These are phyloP conservation scores for Rhynchosporium graminicola DNA, from an alignment of 2,329 filamentous ascomycete genomes.

Conservation along the genomic window DNA sequence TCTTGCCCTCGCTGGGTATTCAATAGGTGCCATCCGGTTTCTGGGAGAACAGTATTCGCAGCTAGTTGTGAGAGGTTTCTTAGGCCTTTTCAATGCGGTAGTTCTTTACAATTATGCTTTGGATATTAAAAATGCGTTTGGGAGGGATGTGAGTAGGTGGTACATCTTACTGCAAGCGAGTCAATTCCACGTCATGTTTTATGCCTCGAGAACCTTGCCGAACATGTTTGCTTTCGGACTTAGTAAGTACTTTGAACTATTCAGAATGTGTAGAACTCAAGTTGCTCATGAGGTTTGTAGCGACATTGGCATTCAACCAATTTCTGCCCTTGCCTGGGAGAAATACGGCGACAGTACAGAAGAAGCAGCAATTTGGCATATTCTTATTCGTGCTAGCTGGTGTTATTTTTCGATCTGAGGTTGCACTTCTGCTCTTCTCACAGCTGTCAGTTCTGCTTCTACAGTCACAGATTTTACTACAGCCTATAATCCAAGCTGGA, in stretches of 20 bases:
- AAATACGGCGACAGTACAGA: slow-evolving; percentile 42
- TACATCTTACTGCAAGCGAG: slow-evolving; percentile 75
- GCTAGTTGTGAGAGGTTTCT: slow-evolving; percentile 68
- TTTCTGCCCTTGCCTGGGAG: slow-evolving; percentile 47
- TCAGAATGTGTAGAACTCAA: background rate
- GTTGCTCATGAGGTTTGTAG: slow-evolving; percentile 44
- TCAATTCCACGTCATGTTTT: slow-evolving; percentile 93
- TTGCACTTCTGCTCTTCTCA: slow-evolving; percentile 76
- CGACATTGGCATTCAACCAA: slow-evolving; percentile 59
- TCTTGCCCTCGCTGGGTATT: slow-evolving; percentile 70
- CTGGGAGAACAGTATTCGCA: slow-evolving; percentile 58
- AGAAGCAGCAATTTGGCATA: slow-evolving; percentile 64
- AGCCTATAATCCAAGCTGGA: slow-evolving; percentile 66
- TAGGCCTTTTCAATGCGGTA: slow-evolving; percentile 75
- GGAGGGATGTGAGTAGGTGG: slow-evolving; percentile 70
- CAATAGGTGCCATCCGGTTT: slow-evolving; percentile 64
- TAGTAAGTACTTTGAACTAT: slow-evolving; percentile 54
- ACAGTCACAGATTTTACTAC: slow-evolving; percentile 52
- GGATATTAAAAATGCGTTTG: slow-evolving; percentile 67
- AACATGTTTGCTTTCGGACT: slow-evolving; percentile 96
- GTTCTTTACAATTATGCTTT: slow-evolving; percentile 67
- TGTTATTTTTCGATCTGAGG: slow-evolving; percentile 84
- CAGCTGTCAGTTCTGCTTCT: slow-evolving; percentile 66
- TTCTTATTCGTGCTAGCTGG: slow-evolving; percentile 77
- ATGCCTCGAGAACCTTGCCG: slow-evolving; percentile 85